Evolutionary conservation across 306 rosid genomes (phyloP).

Genomic region (Pterocarpus santalinus): DNA sequence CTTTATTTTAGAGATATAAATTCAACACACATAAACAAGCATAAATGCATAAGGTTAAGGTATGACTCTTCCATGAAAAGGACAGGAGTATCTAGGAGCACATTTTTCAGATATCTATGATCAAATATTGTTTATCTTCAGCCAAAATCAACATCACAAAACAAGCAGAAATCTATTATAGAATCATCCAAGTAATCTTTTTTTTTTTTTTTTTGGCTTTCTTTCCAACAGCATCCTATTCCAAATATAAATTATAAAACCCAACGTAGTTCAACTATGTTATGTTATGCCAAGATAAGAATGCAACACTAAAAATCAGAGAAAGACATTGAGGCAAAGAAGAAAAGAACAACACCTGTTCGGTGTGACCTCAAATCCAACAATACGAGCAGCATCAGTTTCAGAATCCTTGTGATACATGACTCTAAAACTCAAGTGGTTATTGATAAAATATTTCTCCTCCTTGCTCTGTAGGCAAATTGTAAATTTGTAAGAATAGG

Average conservation of each 20-base stretch:
- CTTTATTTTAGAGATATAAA: conserved; percentile 23
- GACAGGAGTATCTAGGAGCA: conserved; percentile 33
- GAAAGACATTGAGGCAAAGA: not conserved
- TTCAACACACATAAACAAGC: conserved; percentile 10
- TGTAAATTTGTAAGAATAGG: conserved; percentile 39
- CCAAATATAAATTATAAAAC: conserved; percentile 33
- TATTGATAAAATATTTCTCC: conserved; percentile 93
- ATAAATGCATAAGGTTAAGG: conserved; percentile 4
- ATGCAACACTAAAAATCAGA: conserved; percentile 1
- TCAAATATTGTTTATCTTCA: conserved; percentile 18
- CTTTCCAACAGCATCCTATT: conserved; percentile 26
- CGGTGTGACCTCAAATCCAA: conserved; percentile 98
- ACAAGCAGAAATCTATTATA: conserved; percentile 22
- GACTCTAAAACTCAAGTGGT: conserved; percentile 98
- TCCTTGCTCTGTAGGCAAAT: conserved; percentile 82
- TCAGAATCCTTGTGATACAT: conserved; percentile 96
- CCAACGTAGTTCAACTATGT: conserved; percentile 12
- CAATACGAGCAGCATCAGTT: conserved; percentile 91
- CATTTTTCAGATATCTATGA: conserved; percentile 23
- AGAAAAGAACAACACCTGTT: conserved; percentile 69
- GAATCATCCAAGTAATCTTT: conserved; percentile 13
- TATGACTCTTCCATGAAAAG: conserved; percentile 21
- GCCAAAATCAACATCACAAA: conserved; percentile 6
- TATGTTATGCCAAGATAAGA: conserved; percentile 7
- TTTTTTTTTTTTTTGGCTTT: conserved; percentile 35